Base-by-base conservation (phyloP, 73 alveolate species). In the Paramecium octaurelia region DNA sequence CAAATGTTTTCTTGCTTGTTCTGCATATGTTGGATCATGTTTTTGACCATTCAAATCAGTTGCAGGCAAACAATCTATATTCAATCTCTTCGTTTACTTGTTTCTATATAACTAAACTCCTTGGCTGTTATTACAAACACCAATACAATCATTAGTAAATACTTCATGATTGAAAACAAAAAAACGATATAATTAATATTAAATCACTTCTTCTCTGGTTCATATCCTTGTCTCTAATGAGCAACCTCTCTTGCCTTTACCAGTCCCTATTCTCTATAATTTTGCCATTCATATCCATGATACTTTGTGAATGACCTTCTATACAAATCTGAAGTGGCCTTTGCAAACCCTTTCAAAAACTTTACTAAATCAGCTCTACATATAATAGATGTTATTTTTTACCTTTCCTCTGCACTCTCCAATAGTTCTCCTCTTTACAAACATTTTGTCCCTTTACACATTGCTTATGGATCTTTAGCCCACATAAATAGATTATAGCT, bases 311-410 rank as follows among this genome's bases (percentile, higher is more conserved):
- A 31, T 42, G 46, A 44, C 44, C 76, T 10, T 27, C 91, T 40
- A 44, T 80, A 27, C 11, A 73, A 14, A 80, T 80, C 91, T 24
- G 46, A 10, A 4, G 73, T 42, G 3, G 43, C 70, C 18, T 80
- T 80, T 21, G 24, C 24, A 46, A 80, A 80, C 48, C 50, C 70
- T 80, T 80, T 80, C 34, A 80, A 23, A 27, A 80, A 80, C 20
- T 80, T 80, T 24, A 80, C 91, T 46, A 80, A 77, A 40, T 44
- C 91, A 20, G 91, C 73, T 24, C 76, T 80, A 38, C 35, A 29
- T 48, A 48, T 12, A 0, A 48, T 48, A 14, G 12, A 16, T 14
- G n/a, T 3, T 10, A 64, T 18, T 4, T 14, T 29, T 12, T 35
- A 73, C 87, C 68, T 73, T 8, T 73, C 87, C 16, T 36, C 87